These are phyloP conservation scores for Yamadazyma insecticola DNA, from an alignment of 805 yeast species.

Conservation along the genomic window DNA sequence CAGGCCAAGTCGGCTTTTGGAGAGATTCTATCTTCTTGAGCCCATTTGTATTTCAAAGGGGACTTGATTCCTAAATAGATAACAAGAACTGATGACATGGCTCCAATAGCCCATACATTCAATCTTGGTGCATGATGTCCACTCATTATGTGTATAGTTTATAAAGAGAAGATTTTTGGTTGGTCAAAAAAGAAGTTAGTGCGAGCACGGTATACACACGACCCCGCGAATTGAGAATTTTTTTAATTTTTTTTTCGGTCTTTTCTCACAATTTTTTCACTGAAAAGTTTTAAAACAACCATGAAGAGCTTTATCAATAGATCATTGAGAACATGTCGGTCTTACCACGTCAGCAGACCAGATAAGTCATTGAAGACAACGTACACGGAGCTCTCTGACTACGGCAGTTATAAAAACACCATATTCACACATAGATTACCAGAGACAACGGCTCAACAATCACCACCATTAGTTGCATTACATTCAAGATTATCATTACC, in stretches of 20 bases:
- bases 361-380: slow-evolving; percentile 25
- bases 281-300: background rate
- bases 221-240: slow-evolving; percentile 1
- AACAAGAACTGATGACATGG: slow-evolving; percentile 38
- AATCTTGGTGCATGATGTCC: slow-evolving; percentile 35
- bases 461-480: slow-evolving; percentile 73
- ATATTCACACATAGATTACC: slow-evolving; percentile 43
- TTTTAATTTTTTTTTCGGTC: too few relatives aligned
- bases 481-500: slow-evolving; percentile 75
- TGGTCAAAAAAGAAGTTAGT: slow-evolving; percentile 1
- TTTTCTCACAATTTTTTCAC: too few relatives aligned
- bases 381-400: slow-evolving; percentile 30
- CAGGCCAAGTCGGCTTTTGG: slow-evolving; percentile 46
- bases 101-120: slow-evolving; percentile 35
- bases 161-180: background rate
- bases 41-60: slow-evolving; percentile 39
- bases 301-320: background rate
- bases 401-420: slow-evolving; percentile 36
- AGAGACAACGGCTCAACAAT: slow-evolving; percentile 45
- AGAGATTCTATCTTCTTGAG: slow-evolving; percentile 37
- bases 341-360: slow-evolving; percentile 18
- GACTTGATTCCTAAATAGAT: slow-evolving; percentile 36
- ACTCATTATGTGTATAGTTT: slow-evolving; percentile 5
- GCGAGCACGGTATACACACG: slow-evolving; percentile 6
- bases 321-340: slow-evolving; percentile 2